Evolutionary conservation across 192 early-diverging fungal genomes (phyloP).

Genomic region (Mortierella antarctica): DNA sequence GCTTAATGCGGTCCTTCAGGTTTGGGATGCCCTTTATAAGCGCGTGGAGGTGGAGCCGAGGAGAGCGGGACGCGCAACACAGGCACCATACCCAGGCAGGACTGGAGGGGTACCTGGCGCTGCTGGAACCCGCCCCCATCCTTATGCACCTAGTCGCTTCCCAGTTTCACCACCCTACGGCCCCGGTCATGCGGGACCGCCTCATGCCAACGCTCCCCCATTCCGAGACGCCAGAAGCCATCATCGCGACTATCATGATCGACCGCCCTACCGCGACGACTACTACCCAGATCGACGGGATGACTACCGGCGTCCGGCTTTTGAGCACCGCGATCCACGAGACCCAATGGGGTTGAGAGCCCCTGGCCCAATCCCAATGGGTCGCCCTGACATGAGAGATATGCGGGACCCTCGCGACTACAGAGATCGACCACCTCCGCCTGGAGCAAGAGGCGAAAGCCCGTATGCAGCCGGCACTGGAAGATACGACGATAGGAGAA

Average conservation of each 20-base stretch:
- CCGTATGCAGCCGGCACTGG: conserved; percentile 28
- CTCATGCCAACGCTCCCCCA: conserved; percentile 30
- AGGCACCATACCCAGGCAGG: conserved; percentile 30
- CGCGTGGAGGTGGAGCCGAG: conserved; percentile 39
- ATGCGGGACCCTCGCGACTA: conserved; percentile 32
- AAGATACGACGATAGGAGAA: conserved; percentile 52
- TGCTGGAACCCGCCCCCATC: conserved; percentile 33
- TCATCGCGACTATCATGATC: conserved; percentile 54
- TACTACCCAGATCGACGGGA: conserved; percentile 58
- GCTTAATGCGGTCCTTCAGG: conserved; percentile 20
- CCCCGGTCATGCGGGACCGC: conserved; percentile 44
- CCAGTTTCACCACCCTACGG: conserved; percentile 26
- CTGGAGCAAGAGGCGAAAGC: conserved; percentile 34
- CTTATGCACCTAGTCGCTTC: conserved; percentile 26
- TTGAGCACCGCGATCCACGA: conserved; percentile 48
- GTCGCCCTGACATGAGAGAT: conserved; percentile 34
- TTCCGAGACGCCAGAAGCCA: conserved; percentile 40
- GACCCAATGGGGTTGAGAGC: conserved; percentile 26
- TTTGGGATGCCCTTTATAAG: conserved; percentile 44
- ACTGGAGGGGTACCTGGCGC: conserved; percentile 25
- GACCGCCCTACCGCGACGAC: conserved; percentile 54
- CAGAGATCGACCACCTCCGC: conserved; percentile 46
- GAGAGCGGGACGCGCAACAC: conserved; percentile 27
- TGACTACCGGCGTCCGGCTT: conserved; percentile 53
- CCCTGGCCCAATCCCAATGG: conserved; percentile 28